Conservation (phyloP, 1,139 yeast genomes). For the Pichia kudriavzevii region DNA sequence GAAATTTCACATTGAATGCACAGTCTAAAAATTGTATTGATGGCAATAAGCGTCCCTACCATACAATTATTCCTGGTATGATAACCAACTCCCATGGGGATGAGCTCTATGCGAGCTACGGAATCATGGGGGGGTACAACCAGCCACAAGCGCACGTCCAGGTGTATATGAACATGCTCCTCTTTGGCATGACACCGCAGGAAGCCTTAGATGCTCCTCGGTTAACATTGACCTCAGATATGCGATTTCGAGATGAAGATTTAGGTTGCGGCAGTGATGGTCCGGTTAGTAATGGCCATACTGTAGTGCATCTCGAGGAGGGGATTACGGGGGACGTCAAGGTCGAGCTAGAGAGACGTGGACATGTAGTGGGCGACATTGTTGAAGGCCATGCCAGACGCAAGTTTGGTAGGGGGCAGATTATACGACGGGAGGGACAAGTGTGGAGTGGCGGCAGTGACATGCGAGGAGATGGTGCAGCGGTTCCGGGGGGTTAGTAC, state of each 20-base stretch:
- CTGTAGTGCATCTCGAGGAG: slow-evolving; percentile 59
- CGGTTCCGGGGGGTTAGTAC: slow-evolving; percentile 40
- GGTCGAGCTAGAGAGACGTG: slow-evolving; percentile 39
- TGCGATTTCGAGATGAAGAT: slow-evolving; percentile 36
- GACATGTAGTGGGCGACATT: slow-evolving; percentile 49
- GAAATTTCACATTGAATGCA: slow-evolving; percentile 58
- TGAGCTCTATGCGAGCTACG: slow-evolving; percentile 59
- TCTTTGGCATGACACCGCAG: slow-evolving; percentile 65
- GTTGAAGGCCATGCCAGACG: slow-evolving; percentile 40
- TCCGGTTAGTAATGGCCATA: slow-evolving; percentile 53
- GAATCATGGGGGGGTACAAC: slow-evolving; percentile 86
- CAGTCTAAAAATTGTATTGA: slow-evolving; percentile 55
- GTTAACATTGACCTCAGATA: slow-evolving; percentile 51
- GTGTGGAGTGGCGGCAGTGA: slow-evolving; percentile 71
- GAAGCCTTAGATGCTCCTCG: slow-evolving; percentile 73
- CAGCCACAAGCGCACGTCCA: slow-evolving; percentile 86
- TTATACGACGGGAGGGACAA: slow-evolving; percentile 33
- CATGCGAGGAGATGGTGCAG: slow-evolving; percentile 74
- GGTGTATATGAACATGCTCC: slow-evolving; percentile 57
- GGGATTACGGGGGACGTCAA: slow-evolving; percentile 44
- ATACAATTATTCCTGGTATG: slow-evolving; percentile 81
- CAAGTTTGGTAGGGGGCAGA: slow-evolving; percentile 67
- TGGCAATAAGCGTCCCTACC: slow-evolving; percentile 72
- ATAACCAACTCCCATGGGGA: slow-evolving; percentile 40
- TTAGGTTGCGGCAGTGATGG: slow-evolving; percentile 58